Evolutionary conservation across 2,329 filamentous ascomycete genomes (phyloP).

Genomic region (Sclerotinia sclerotiorum): DNA sequence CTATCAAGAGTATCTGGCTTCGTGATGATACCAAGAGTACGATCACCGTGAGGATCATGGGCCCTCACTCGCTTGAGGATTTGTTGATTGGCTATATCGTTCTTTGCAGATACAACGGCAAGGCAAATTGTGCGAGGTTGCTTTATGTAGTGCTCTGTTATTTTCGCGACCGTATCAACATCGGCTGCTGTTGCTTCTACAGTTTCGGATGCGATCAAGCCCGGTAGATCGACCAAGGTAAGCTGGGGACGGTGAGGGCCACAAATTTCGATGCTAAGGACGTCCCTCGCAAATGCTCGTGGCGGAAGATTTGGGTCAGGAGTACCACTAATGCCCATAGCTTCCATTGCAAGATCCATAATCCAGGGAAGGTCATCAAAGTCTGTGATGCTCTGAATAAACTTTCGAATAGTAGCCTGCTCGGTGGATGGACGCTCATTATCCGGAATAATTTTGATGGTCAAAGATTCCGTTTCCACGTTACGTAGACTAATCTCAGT

Average conservation of each 20-base stretch:
- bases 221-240: conserved; percentile 42
- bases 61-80: conserved; percentile 43
- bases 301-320: neutral
- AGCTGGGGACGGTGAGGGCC: conserved; percentile 35
- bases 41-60: conserved; percentile 41
- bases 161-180: conserved; percentile 36
- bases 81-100: conserved; percentile 45
- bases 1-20: conserved; percentile 46
- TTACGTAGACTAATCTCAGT: conserved; percentile 48
- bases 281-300: conserved; percentile 35
- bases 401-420: conserved; percentile 46
- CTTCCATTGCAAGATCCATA: conserved; percentile 36
- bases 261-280: conserved; percentile 36
- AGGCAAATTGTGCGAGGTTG: conserved; percentile 48
- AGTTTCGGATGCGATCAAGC: conserved; percentile 37
- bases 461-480: conserved; percentile 46
- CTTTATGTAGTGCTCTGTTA: conserved; percentile 44
- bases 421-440: conserved; percentile 49
- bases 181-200: conserved; percentile 35
- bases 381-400: conserved; percentile 32
- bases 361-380: conserved; percentile 37
- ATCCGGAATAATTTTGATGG: conserved; percentile 57
- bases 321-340: conserved; percentile 32
- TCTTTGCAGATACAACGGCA: conserved; percentile 47
- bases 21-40: conserved; percentile 49